Conservation (phyloP, 345 rosid genomes). For the Salix exigua region DNA sequence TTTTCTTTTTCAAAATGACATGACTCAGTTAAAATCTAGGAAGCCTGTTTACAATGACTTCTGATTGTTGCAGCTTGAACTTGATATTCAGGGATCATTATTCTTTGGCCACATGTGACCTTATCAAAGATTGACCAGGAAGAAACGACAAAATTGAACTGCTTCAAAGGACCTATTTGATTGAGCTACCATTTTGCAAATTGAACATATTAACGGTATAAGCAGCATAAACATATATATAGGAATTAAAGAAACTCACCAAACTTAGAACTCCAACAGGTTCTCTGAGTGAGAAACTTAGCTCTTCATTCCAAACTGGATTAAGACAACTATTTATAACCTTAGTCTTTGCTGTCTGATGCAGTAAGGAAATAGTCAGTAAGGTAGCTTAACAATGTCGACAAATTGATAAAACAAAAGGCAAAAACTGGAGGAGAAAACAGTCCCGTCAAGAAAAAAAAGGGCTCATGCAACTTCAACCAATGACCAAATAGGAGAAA, state of each 20-base stretch:
- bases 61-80: neutral
- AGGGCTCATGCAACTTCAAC: neutral
- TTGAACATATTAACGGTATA: neutral
- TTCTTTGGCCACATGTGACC: neutral
- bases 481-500: neutral
- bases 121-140: neutral
- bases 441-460: neutral
- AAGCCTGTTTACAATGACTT: neutral
- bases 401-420: neutral
- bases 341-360: slow-evolving; percentile 83
- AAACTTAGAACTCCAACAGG: slow-evolving; percentile 59
- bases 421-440: neutral
- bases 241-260: slow-evolving; percentile 33
- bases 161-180: neutral
- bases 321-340: slow-evolving; percentile 88
- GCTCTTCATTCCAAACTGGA: slow-evolving; percentile 96
- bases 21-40: neutral
- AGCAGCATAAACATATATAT: neutral
- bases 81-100: neutral
- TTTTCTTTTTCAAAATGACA: neutral
- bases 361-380: slow-evolving; percentile 1
- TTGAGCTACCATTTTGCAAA: neutral
- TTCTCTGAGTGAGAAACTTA: slow-evolving; percentile 62
- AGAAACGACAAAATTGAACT: neutral
- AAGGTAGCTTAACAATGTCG: neutral